These are phyloP conservation scores for Chlamydomonas applanata DNA, from an alignment of 139 green algal genomes.

Conservation along the genomic window DNA sequence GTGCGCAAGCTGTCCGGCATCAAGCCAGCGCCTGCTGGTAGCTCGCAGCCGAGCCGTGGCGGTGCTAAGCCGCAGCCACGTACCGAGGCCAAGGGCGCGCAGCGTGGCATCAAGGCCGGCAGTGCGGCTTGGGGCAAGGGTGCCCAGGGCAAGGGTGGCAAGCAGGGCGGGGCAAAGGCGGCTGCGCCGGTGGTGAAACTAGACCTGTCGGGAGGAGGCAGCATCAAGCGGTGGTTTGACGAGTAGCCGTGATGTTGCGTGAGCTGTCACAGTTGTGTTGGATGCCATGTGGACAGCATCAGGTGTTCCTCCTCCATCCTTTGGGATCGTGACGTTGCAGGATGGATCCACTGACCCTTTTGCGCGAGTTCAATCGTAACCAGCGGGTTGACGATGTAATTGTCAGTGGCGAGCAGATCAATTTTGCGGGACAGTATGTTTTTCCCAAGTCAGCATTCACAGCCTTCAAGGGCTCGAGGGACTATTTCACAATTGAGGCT, in stretches of 20 bases:
- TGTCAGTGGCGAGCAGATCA: slow-evolving; percentile 14
- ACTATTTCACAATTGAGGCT: slow-evolving; percentile 28
- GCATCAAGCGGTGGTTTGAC: slow-evolving; percentile 58
- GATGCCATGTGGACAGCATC: neutral
- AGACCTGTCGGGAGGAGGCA: neutral
- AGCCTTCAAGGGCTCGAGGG: slow-evolving; percentile 19
- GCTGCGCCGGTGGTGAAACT: neutral
- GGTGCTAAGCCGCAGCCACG: neutral
- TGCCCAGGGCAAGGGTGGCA: neutral
- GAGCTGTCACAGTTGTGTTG: too few species aligned
- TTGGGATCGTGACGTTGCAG: neutral
- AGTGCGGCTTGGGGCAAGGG: slow-evolving; percentile 7
- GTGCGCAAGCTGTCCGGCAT: slow-evolving; percentile 39
- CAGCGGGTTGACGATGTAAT: slow-evolving; percentile 18
- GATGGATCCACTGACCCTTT: slow-evolving; percentile 39
- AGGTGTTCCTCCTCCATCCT: neutral
- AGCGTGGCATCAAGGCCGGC: neutral
- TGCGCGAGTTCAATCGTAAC: slow-evolving; percentile 27
- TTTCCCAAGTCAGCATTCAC: slow-evolving; percentile 29
- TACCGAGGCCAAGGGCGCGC: neutral
- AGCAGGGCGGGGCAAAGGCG: neutral
- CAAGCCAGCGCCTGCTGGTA: neutral
- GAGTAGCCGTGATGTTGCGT: slow-evolving; percentile 2
- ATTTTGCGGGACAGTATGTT: slow-evolving; percentile 39
- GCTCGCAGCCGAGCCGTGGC: neutral